Evolutionary conservation across 257 asterid species (phyloP), one percentile per base, ranked within the genome.

Genomic region (Fraxinus anomala): DNA sequence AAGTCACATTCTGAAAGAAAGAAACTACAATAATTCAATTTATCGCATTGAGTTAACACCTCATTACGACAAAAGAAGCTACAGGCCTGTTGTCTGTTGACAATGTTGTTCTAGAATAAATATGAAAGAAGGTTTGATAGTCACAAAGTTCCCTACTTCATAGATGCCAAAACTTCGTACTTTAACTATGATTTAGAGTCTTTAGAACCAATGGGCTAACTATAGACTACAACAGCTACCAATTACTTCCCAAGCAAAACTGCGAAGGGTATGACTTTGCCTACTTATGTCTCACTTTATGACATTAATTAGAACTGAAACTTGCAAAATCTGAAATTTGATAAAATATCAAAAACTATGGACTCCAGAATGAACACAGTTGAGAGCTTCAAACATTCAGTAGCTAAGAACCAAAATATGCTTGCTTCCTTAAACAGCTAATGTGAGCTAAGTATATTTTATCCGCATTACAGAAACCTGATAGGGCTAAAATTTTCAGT

Each of bases 11-110:
- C 68, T 9, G 74, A 61, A 74, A 73, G 42, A 72, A 23, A 17
- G 40, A 34, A 73, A 72, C 76, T 59, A 67, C 13, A 83, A 76
- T 78, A 76, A 72, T 68, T 68, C 5, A 39, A 75, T 73, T 76
- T 39, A 82, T 68, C 47, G 3, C 72, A n/a, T 70, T 61, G 17
- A 70, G 30, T 14, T 49, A 76, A 21, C 63, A 76, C 16, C 66
- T 73, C 42, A 17, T 31, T 39, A 42, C 44, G 3, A 49, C 66
- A 28, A 42, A 12, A 59, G 67, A 73, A 79, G 14, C 36, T 30
- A 73, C 26, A 21, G 42, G 21, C 71, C 28, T 76, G 26, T 74
- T 36, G 82, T 74, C 72, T 42, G 51, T 42, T 42, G 51, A 42
- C 51, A 73, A 65, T 40, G 33, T 63, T 61, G 70, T 47, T 72